Evolutionary conservation across 2,329 filamentous ascomycete genomes (phyloP).

Genomic region (Chaetothyriales sp.): DNA sequence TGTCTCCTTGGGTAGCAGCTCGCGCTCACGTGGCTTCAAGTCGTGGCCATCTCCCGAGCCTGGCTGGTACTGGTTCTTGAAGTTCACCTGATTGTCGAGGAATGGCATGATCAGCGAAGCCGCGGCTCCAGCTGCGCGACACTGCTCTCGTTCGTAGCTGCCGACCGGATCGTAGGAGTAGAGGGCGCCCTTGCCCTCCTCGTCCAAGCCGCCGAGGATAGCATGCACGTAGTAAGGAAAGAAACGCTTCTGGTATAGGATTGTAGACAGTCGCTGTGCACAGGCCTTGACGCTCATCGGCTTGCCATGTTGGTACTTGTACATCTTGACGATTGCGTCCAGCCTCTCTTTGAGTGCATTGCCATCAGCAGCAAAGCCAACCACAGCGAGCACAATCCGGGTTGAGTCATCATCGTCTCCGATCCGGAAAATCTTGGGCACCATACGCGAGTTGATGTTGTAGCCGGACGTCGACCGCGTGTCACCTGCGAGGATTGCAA

Average conservation of each 20-base stretch:
- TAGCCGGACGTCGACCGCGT: constrained; percentile 91
- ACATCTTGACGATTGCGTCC: constrained; percentile 94
- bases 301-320: constrained; percentile 95
- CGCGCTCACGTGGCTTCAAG: constrained; percentile 46
- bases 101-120: constrained; percentile 97
- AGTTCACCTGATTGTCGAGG: constrained; percentile 98
- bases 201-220: constrained; percentile 84
- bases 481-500: constrained; percentile 92
- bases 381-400: constrained; percentile 78
- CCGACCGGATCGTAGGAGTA: constrained; percentile 98
- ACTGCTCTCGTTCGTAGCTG: constrained; percentile 94
- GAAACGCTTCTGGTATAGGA: constrained; percentile 94
- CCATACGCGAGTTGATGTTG: constrained; percentile 95
- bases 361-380: constrained; percentile 90
- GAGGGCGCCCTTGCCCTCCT: constrained; percentile 82
- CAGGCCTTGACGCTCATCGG: constrained; percentile 88
- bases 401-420: constrained; percentile 78
- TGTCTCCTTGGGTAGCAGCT: constrained; percentile 47
- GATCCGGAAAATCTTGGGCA: constrained; percentile 94
- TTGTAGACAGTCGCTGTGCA: constrained; percentile 84
- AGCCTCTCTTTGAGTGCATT: constrained; percentile 85
- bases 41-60: constrained; percentile 72
- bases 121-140: constrained; percentile 80
- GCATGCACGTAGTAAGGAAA: constrained; percentile 97
- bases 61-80: constrained; percentile 95